phyloP scores from a whole-genome alignment of 2,329 filamentous ascomycete genomes.

The Emericellopsis atlantica region DNA sequence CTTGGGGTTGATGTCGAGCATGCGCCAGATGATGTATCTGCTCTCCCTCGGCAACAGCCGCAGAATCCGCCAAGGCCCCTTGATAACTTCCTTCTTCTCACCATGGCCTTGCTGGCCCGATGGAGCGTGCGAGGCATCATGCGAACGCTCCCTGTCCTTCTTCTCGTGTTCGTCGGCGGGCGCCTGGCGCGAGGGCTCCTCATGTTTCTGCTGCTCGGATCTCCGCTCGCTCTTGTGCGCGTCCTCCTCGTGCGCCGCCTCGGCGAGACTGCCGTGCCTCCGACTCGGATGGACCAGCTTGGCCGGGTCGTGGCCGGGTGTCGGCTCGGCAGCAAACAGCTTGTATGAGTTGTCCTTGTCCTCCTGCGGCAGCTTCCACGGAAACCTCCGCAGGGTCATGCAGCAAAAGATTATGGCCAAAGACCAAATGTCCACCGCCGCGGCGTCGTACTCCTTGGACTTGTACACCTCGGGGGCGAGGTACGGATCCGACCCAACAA shows the following conservation, averaged over 20 bases:
- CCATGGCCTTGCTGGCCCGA: slow-evolving; percentile 8
- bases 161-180: neutral
- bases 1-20: slow-evolving; percentile 81
- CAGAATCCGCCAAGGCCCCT: slow-evolving; percentile 83
- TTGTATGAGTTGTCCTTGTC: slow-evolving; percentile 90
- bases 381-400: slow-evolving; percentile 90
- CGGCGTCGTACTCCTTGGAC: slow-evolving; percentile 82
- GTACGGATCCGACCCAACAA: slow-evolving; percentile 83
- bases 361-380: slow-evolving; percentile 81
- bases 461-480: slow-evolving; percentile 95
- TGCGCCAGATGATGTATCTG: slow-evolving; percentile 76
- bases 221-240: neutral
- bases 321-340: slow-evolving; percentile 77
- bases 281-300: slow-evolving; percentile 29
- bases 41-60: slow-evolving; percentile 81
- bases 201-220: neutral
- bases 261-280: neutral
- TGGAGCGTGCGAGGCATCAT: neutral
- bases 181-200: neutral
- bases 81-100: slow-evolving; percentile 66
- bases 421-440: slow-evolving; percentile 94
- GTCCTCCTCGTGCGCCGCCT: neutral
- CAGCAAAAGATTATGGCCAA: slow-evolving; percentile 98
- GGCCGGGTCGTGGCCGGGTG: slow-evolving; percentile 54
- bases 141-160: neutral